Percentiles rank a stretch among this genome's conserved stretches.
Conservation (phyloP, 2,329 filamentous ascomycete species). For the Diaporthe citrichinensis region DNA sequence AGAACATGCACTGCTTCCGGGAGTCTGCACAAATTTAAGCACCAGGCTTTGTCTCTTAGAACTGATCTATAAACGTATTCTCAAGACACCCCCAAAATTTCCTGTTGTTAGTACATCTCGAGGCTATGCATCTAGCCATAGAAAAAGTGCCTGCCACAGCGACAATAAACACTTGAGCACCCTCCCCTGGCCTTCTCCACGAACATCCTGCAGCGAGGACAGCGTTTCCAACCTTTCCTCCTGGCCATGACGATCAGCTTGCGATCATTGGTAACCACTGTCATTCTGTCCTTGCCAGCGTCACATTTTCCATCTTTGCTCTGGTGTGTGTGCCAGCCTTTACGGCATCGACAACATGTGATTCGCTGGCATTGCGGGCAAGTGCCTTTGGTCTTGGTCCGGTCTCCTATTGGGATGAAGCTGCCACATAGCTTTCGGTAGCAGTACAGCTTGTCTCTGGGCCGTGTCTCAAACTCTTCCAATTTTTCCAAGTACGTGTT, state of each 20-base stretch:
- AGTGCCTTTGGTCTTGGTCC: not conserved
- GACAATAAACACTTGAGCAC: constrained; percentile 30
- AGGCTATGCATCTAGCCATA: constrained; percentile 5
- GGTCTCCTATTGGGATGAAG: constrained; percentile 6
- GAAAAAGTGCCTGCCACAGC: constrained; percentile 30
- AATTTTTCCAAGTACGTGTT: not conserved
- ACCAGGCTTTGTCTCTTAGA: not conserved
- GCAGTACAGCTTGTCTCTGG: constrained; percentile 27
- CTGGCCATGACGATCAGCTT: constrained; percentile 29
- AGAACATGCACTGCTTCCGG: not conserved
- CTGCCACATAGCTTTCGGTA: constrained; percentile 14
- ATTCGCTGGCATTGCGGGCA: not conserved
- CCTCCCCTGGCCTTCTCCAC: constrained; percentile 23
- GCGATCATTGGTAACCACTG: constrained; percentile 16
- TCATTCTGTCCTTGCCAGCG: constrained; percentile 21
- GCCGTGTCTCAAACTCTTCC: constrained; percentile 20
- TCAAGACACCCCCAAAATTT: not conserved
- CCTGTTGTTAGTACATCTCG: not conserved
- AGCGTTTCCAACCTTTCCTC: constrained; percentile 31
- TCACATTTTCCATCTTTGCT: not conserved
- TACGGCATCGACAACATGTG: constrained; percentile 29
- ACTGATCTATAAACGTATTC: not conserved
- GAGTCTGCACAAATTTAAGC: not conserved
- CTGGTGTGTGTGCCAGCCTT: constrained; percentile 7
- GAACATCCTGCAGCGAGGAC: constrained; percentile 28